Conservation (phyloP, 345 rosid genomes). For the Arabis alpina region DNA sequence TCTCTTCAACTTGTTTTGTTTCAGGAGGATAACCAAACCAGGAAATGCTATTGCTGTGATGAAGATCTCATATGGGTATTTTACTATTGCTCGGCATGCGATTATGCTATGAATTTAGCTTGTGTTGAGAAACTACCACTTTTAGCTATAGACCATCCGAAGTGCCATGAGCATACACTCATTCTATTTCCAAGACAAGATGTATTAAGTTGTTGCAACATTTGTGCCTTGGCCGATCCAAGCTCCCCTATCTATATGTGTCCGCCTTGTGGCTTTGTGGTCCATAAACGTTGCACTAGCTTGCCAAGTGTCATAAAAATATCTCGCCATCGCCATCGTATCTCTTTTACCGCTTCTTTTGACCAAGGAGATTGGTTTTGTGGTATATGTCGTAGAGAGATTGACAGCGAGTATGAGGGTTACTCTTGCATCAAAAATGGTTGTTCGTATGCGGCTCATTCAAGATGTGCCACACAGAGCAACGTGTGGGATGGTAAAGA, state of each 20-base stretch:
- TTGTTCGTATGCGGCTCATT: neutral
- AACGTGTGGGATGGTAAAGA: constrained; percentile 3
- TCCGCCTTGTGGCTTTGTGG: neutral
- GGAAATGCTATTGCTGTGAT: neutral
- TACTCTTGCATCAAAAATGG: neutral
- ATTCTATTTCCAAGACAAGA: neutral
- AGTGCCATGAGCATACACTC: constrained; percentile 7
- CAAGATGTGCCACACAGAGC: neutral
- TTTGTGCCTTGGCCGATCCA: neutral
- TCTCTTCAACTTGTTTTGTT: neutral
- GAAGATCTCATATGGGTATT: neutral
- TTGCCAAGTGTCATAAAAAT: constrained; percentile 4
- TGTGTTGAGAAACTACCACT: neutral
- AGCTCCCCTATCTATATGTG: neutral
- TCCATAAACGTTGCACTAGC: neutral
- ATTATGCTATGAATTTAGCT: neutral
- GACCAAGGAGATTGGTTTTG: neutral
- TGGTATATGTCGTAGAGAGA: neutral
- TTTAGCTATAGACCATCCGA: neutral
- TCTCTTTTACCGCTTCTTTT: neutral
- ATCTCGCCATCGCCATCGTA: constrained; percentile 17
- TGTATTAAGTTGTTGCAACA: too few species aligned
- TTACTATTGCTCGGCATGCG: neutral
- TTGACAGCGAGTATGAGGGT: neutral
- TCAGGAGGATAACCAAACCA: accelerated